Percentiles rank a stretch among this genome's conserved stretches.
Conservation (phyloP, 257 asterid genomes). For the Pogostemon cablin region DNA sequence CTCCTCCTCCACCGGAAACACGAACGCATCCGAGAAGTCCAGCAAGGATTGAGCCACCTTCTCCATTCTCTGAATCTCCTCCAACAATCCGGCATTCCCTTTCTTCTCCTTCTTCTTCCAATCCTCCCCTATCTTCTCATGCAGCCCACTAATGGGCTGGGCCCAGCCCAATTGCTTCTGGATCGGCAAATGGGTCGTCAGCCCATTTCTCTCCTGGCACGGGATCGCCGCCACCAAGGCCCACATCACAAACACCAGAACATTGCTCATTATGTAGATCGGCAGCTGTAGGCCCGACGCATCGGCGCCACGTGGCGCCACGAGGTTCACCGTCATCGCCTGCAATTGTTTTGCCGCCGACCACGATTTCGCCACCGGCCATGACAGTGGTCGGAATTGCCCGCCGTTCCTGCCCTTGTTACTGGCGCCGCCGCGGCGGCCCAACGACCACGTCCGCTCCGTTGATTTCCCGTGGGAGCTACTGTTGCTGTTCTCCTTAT, state of each 20-base stretch:
- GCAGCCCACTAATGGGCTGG: conserved; percentile 58
- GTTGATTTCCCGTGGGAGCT: conserved; percentile 48
- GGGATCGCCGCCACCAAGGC: conserved; percentile 79
- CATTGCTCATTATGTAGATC: conserved; percentile 63
- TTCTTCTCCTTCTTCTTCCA: conserved; percentile 96
- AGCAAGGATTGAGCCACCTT: conserved; percentile 61
- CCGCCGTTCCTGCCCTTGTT: conserved; percentile 40
- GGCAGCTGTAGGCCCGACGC: conserved; percentile 61
- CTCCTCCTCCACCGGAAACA: conserved; percentile 74
- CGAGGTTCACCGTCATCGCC: conserved; percentile 68
- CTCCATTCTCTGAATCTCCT: conserved; percentile 84
- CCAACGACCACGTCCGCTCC: conserved; percentile 68
- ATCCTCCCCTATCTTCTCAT: conserved; percentile 81
- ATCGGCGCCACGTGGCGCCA: conserved; percentile 83
- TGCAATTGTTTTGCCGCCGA: conserved; percentile 84
- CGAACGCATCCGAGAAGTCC: conserved; percentile 62
- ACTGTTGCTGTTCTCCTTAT: conserved; percentile 44
- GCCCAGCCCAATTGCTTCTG: conserved; percentile 80
- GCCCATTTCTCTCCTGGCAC: conserved; percentile 77
- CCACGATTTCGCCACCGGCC: conserved; percentile 82
- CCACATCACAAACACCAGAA: conserved; percentile 85
- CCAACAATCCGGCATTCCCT: conserved; percentile 69
- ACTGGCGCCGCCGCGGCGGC: conserved; percentile 44
- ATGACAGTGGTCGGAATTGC: conserved; percentile 59
- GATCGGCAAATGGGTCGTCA: conserved; percentile 50